Percentiles rank a stretch among this genome's conserved stretches.
phyloP scores from a whole-genome alignment of 306 rosid genomes.

The Ammopiptanthus mongolicus region DNA sequence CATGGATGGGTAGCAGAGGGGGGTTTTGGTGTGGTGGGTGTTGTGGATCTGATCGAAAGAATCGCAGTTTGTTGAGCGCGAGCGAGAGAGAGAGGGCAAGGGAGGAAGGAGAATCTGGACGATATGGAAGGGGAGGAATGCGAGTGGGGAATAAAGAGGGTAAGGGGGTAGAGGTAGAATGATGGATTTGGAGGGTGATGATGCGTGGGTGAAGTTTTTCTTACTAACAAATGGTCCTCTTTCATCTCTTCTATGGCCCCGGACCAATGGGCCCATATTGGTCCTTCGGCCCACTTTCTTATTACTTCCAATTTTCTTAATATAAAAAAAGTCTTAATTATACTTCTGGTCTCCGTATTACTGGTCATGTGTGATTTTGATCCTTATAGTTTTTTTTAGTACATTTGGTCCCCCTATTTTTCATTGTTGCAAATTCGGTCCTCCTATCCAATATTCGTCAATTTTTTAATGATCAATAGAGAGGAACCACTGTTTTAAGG shows the following conservation, averaged over 20 bases:
- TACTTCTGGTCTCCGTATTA: too few species aligned
- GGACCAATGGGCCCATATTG: not conserved
- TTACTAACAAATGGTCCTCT: not conserved
- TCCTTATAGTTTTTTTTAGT: too few species aligned
- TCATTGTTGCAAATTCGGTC: too few species aligned
- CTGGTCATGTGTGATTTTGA: too few species aligned
- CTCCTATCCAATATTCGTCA: too few species aligned
- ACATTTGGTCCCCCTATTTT: too few species aligned
- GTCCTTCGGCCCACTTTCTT: constrained; percentile 19
- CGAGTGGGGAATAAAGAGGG: constrained; percentile 30
- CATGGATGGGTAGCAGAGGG: constrained; percentile 48
- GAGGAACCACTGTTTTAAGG: too few species aligned
- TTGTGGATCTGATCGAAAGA: constrained; percentile 71
- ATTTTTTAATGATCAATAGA: too few species aligned
- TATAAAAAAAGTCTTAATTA: too few species aligned
- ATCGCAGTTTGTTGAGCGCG: not conserved
- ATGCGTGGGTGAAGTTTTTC: not conserved
- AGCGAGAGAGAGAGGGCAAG: not conserved
- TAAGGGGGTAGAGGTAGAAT: not conserved
- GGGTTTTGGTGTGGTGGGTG: not conserved
- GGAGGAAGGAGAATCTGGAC: constrained; percentile 27
- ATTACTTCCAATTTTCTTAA: too few species aligned
- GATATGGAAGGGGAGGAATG: constrained; percentile 23
- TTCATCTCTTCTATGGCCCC: not conserved
- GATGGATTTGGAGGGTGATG: constrained; percentile 5